Conservation (phyloP, 2,329 filamentous ascomycete species). For the Diaporthe caulivora region DNA sequence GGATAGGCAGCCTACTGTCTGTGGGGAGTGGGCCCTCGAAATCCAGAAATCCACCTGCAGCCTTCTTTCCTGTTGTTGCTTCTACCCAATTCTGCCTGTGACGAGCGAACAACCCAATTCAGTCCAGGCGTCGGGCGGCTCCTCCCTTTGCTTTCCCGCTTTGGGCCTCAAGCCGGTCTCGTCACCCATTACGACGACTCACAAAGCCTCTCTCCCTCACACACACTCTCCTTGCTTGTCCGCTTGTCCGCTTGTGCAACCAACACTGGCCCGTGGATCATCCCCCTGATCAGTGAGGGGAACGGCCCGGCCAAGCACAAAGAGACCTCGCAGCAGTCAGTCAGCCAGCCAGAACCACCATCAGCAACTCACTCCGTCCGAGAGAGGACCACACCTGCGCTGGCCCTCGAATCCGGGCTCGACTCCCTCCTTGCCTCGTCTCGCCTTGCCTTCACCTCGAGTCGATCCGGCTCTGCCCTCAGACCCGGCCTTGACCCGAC, state of each 20-base stretch:
- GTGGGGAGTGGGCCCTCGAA: constrained; percentile 11
- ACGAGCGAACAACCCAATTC: not conserved
- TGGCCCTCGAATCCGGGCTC: not conserved
- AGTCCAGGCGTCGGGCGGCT: constrained; percentile 10
- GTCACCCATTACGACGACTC: constrained; percentile 29
- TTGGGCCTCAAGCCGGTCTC: constrained; percentile 26
- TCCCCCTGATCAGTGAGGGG: constrained; percentile 1
- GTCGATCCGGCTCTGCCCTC: not conserved
- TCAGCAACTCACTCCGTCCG: not conserved
- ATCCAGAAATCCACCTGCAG: not conserved
- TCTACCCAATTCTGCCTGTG: constrained; percentile 9
- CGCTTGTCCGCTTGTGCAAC: constrained; percentile 12
- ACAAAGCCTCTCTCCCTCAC: not conserved
- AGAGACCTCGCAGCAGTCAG: constrained; percentile 18
- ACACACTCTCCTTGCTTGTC: not conserved
- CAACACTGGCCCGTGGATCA: not conserved
- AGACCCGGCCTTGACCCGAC: constrained; percentile 16
- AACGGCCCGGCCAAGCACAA: constrained; percentile 13
- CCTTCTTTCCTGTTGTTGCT: constrained; percentile 23
- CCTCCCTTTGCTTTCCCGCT: constrained; percentile 29
- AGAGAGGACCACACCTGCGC: not conserved
- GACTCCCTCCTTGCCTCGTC: too few species aligned
- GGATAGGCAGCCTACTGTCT: not conserved
- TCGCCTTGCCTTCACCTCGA: not conserved
- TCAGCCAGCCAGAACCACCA: not conserved